phyloP scores from a whole-genome alignment of 768 basidiomycete species.

The Leccinum disarticulatum region DNA sequence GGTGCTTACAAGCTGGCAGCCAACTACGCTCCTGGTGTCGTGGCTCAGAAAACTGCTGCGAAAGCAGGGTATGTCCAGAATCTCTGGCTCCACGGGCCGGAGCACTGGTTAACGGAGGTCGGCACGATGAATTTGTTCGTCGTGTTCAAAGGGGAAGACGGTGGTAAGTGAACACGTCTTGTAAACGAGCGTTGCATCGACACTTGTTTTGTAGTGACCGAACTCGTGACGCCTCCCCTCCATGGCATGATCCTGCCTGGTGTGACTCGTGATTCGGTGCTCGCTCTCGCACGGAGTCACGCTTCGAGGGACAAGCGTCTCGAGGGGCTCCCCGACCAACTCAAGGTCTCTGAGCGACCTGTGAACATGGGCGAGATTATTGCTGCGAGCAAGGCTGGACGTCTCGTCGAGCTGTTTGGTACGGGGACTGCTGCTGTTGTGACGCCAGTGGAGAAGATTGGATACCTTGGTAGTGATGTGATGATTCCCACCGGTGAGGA shows the following conservation, averaged over 20 bases:
- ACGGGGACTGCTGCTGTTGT: conserved; percentile 55
- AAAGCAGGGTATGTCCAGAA: conserved; percentile 82
- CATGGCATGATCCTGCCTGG: conserved; percentile 69
- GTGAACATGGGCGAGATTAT: conserved; percentile 79
- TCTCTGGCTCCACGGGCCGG: conserved; percentile 80
- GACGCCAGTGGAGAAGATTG: conserved; percentile 51
- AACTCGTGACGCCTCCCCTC: conserved; percentile 65
- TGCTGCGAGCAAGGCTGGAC: conserved; percentile 41
- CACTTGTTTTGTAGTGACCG: conserved; percentile 36
- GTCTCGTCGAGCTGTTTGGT: conserved; percentile 51
- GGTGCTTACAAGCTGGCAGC: conserved; percentile 87
- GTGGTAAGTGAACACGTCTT: conserved; percentile 41
- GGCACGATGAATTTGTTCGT: conserved; percentile 95
- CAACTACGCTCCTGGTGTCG: conserved; percentile 86
- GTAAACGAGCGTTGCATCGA: background rate
- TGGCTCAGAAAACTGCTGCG: conserved; percentile 80
- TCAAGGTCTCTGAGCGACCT: conserved; percentile 64
- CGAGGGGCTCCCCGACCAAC: conserved; percentile 50
- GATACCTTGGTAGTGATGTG: conserved; percentile 56
- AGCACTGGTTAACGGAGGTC: conserved; percentile 58
- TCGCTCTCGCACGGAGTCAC: conserved; percentile 56
- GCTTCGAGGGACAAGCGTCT: conserved; percentile 45
- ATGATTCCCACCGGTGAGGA: conserved; percentile 56
- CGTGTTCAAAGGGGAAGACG: conserved; percentile 69
- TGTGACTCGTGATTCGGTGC: conserved; percentile 58